Base-by-base conservation (phyloP, 2,329 filamentous ascomycete species). In the Pseudonectria buxi region DNA sequence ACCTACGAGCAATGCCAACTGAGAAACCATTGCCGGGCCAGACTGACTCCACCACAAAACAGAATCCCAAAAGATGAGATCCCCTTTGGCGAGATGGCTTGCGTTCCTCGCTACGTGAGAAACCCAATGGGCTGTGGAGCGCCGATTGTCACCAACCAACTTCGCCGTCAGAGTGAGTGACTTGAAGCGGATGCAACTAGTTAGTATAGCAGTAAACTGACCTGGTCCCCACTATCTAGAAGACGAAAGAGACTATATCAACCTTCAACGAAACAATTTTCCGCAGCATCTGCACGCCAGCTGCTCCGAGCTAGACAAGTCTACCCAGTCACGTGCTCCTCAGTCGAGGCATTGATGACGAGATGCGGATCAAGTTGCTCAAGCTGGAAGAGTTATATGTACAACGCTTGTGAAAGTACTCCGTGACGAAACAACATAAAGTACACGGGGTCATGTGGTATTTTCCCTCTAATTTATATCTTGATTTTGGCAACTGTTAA, bases 101-200 rank as follows among this genome's bases (percentile, higher is more conserved):
- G 36, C 14, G 26, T 36, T 16, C 43, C 41, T 37, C 41, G 39
- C 14, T 39, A 26, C 13, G 41, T 38, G 6, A 28, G 43, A 3
- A 46, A 46, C 13, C 44, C 44, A 10, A 37, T 39, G 41, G 26
- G 10, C 15, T 39, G 36, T 16, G 44, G 44, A 18, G 24, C 36
- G 10, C 44, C 44, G n/a, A 36, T 44, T 22, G 41, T 42, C 9
- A 42, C 38, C 28, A 46, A 46, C 26, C 44, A 40, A 15, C 25
- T 34, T 7, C 36, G 34, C 24, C 31, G 30, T 15, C 26, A 37
- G 14, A 37, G 43, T 45, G 14, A 45, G 44, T 39, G n/a, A 14
- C 18, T 22, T 22, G 18, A n/a, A n/a, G n/a, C n/a, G n/a, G n/a
- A n/a, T n/a, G n/a, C n/a, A n/a, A n/a, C n/a, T n/a, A n/a, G n/a